These are phyloP conservation scores for Penicillium sp. DNA, from an alignment of 2,329 filamentous ascomycete species.

Conservation along the genomic window DNA sequence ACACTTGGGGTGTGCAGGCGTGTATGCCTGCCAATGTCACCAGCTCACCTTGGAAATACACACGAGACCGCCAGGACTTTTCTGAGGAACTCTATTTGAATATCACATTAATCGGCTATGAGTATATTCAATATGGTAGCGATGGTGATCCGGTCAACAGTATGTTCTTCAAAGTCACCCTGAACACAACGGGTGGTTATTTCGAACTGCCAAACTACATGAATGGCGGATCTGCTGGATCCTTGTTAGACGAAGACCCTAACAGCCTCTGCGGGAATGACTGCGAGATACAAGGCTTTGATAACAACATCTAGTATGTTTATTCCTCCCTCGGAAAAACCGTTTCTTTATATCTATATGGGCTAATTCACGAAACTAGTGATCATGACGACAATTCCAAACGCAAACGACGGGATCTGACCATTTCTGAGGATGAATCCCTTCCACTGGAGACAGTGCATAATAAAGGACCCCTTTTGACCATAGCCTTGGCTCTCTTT, in stretches of 20 bases:
- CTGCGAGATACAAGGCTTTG: neutral
- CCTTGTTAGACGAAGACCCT: slow-evolving; percentile 14
- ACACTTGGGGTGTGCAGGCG: slow-evolving; percentile 19
- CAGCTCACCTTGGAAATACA: slow-evolving; percentile 27
- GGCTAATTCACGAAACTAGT: neutral
- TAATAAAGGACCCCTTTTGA: slow-evolving; percentile 23
- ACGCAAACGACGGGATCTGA: neutral
- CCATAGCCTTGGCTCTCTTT: slow-evolving; percentile 23
- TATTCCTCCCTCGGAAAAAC: neutral
- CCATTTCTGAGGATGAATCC: neutral
- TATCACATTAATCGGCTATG: slow-evolving; percentile 2
- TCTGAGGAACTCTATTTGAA: slow-evolving; percentile 31
- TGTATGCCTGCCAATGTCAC: slow-evolving; percentile 30
- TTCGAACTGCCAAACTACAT: slow-evolving; percentile 35
- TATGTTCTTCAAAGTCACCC: slow-evolving; percentile 19
- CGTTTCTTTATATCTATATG: neutral
- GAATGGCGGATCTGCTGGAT: slow-evolving; percentile 23
- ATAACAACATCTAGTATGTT: neutral
- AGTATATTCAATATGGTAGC: neutral
- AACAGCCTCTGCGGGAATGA: neutral
- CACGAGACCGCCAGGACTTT: slow-evolving; percentile 31
- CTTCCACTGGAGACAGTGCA: neutral
- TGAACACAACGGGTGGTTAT: slow-evolving; percentile 33
- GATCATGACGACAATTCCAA: neutral
- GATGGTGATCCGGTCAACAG: neutral